Evolutionary conservation across 2,329 filamentous ascomycete genomes (phyloP), one percentile per base, ranked within the genome.

Genomic region (Aspergillus sp.): DNA sequence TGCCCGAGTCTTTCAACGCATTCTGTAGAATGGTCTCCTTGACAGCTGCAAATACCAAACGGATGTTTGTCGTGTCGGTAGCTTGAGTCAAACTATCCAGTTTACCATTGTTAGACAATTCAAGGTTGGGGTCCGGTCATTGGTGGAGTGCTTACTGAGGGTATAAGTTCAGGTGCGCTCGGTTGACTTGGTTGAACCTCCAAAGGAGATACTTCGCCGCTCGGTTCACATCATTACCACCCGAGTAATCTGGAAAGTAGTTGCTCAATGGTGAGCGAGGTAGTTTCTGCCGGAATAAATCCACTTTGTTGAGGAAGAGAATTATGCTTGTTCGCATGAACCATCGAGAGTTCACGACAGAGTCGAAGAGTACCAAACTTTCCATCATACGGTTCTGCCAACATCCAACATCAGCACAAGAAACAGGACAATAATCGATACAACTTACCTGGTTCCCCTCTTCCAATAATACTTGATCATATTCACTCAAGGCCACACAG

Each of bases 341-440:
- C 95, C 95, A 99, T 67, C 95, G 84, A 33, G 95, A 98, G 78
- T 99, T 99, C 66, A 99, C 95, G 4, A 99, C 95, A 1, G 93
- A 98, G 77, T 99, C 95, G 73, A 99, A 99, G 4, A 99, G 83
- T 15, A 98, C 86, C 52, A 99, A 77, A 71, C 92, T 96, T 76
- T 99, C 95, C 91, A 98, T 96, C 95, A 99, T 99, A 62, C 95
- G 95, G 75, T 99, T 99, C 91, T 96, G 50, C n/a, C n/a, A 6
- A 15, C 13, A 24, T 19, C 33, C 17, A 20, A 57, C 27, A 30
- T 69, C 33, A 68, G 58, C 24, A 44, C 19, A 6, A 22, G 42
- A 5, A 42, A 20, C 5, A 41, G 44, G n/a, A 65, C 68, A 61
- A 52, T 12, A 19, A 2, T 4, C 44, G 42, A 41, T 13, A 30